Base-by-base conservation (phyloP, 2,329 filamentous ascomycete genomes). In the Tolypocladium ophioglossoides region DNA sequence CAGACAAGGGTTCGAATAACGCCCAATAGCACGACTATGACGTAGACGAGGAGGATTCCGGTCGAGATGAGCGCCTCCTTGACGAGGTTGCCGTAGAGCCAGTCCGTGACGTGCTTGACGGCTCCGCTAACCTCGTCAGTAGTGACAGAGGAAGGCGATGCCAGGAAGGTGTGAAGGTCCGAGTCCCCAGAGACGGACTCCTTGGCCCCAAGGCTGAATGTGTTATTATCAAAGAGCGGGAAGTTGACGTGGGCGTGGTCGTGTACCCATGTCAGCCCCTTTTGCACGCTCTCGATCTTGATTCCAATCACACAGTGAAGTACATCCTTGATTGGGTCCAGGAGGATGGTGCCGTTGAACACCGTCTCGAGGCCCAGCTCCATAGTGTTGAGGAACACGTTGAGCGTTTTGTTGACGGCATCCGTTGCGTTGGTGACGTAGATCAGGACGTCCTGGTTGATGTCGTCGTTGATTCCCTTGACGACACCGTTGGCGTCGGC, bases 211-310 rank as follows among this genome's bases (percentile, higher is more conserved):
- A 85, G 74, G 55, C 89, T 92, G 72, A 97, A 95, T 1, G 87
- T 88, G 66, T 96, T 80, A 62, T 89, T 86, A 30, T 82, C 77
- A 57, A 97, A 84, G 52, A 81, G 71, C 0, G 94, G 94, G 62
- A 99, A 86, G 56, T 82, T 75, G 62, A 99, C 79, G 57, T 94
- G 82, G 4, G 94, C 90, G 66, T 97, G 76, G 61, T 97, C 86
- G 63, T 88, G 82, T 12, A 96, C 87, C 92, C 92, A 99, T 1
- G 89, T 95, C n/a, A 97, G 78, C 14, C 87, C 94, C 65, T 87
- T 86, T 68, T 97, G 83, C 59, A 99, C 83, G 24, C 84, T 81
- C 60, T 88, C 83, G 58, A 97, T 79, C 74, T 97, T 97, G 64
- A 95, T 78, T 9, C 86, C 83, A 59, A 97, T 83, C n/a, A 97